Conservation (phyloP, 352 stramenopile genomes). For the Phytophthora citrophthora region DNA sequence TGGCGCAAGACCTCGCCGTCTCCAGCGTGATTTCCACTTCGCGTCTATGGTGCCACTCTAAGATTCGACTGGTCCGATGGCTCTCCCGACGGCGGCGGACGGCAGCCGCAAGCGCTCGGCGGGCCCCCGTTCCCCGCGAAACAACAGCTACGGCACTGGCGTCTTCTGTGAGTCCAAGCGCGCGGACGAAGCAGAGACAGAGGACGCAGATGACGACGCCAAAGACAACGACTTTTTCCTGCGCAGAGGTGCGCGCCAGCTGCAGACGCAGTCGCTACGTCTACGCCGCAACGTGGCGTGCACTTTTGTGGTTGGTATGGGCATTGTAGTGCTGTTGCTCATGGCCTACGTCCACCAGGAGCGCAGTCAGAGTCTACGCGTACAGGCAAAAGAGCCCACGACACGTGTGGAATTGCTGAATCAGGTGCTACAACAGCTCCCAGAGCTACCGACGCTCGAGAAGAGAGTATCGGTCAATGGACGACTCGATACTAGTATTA, state of each 20-base stretch:
- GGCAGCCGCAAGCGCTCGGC: slow-evolving; percentile 27
- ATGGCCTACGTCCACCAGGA: slow-evolving; percentile 24
- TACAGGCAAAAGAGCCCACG: background rate
- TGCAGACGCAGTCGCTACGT: slow-evolving; percentile 25
- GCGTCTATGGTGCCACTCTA: slow-evolving; percentile 12
- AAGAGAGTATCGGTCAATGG: slow-evolving; percentile 50
- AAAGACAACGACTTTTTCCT: slow-evolving; percentile 38
- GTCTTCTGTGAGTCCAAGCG: slow-evolving; percentile 33
- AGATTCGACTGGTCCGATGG: slow-evolving; percentile 21
- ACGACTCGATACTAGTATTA: slow-evolving; percentile 68
- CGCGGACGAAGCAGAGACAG: slow-evolving; percentile 9
- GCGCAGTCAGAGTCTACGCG: slow-evolving; percentile 11
- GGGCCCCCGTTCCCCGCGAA: slow-evolving; percentile 5
- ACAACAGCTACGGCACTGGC: slow-evolving; percentile 28
- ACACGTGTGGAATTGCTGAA: slow-evolving; percentile 20
- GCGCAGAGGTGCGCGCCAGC: slow-evolving; percentile 12
- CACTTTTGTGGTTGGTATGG: slow-evolving; percentile 20
- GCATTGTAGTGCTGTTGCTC: slow-evolving; percentile 25
- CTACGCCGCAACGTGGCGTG: slow-evolving; percentile 19
- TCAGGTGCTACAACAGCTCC: slow-evolving; percentile 44
- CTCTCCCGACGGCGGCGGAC: slow-evolving; percentile 15
- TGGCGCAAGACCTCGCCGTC: background rate
- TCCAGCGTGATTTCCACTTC: background rate
- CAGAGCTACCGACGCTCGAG: slow-evolving; percentile 41
- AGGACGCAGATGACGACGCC: slow-evolving; percentile 20